Percentiles rank a stretch among this genome's conserved stretches.
These are phyloP conservation scores for Oryza australiensis DNA, from an alignment of 176 grass and related monocot species.

Conservation along the genomic window DNA sequence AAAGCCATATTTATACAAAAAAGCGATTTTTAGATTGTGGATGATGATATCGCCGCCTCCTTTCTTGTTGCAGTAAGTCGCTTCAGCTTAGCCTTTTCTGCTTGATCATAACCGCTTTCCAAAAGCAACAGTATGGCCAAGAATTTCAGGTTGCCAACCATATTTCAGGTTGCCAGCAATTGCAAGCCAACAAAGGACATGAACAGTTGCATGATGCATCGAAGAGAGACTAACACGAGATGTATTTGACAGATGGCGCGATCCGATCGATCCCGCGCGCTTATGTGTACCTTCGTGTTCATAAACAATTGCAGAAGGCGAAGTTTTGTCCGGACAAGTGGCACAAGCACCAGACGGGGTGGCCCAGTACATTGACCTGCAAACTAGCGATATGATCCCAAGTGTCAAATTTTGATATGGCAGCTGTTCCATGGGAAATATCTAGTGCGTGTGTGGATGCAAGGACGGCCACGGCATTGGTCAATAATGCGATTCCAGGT, in stretches of 20 bases:
- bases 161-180: constrained; percentile 34
- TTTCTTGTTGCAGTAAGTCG: constrained; percentile 30
- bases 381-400: background rate
- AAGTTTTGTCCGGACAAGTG: constrained; percentile 39
- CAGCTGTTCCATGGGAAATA: constrained; percentile 32
- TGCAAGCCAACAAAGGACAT: background rate
- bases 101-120: background rate
- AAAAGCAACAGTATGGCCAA: constrained; percentile 26
- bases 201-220: constrained; percentile 30
- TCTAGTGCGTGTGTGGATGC: constrained; percentile 22
- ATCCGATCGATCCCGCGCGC: background rate
- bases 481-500: constrained; percentile 17
- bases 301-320: constrained; percentile 27
- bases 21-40: background rate
- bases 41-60: background rate
- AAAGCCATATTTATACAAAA: background rate
- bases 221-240: background rate
- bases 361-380: constrained; percentile 24
- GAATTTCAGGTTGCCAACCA: constrained; percentile 14
- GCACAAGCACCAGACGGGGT: background rate
- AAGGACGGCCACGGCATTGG: constrained; percentile 13
- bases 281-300: constrained; percentile 4
- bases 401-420: constrained; percentile 28
- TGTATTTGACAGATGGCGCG: constrained; percentile 15
- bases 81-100: background rate